A percentile compares a stretch with the other conserved stretches of the same genome.
Evolutionary conservation across 2,329 filamentous ascomycete species (phyloP).

Genomic region (Corniculantispora saksenae): DNA sequence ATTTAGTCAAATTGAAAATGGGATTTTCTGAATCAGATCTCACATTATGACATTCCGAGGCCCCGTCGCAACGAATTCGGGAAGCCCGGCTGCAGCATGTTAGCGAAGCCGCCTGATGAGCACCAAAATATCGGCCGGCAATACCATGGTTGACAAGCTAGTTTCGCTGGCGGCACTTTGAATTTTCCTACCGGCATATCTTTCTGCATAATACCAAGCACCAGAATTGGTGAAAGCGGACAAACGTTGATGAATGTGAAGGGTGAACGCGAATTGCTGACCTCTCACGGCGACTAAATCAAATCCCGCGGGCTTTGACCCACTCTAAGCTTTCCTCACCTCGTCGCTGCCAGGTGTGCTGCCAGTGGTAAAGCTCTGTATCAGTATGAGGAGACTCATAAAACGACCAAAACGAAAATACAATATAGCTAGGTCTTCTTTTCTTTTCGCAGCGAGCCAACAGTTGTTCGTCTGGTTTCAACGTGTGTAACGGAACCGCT

Average conservation of each 20-base stretch:
- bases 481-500: too few relatives aligned
- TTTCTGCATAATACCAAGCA: background rate
- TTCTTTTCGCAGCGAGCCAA: too few relatives aligned
- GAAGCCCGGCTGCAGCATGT: background rate
- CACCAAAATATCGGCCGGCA: background rate
- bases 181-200: background rate
- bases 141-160: conserved; percentile 10
- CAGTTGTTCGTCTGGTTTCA: too few relatives aligned
- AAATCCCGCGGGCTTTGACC: background rate
- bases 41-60: background rate
- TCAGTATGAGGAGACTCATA: too few relatives aligned
- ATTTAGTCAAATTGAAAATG: background rate
- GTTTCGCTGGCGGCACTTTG: background rate
- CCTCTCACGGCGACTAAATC: background rate
- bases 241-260: background rate
- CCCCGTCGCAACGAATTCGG: background rate
- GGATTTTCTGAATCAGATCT: background rate
- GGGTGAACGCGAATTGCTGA: background rate
- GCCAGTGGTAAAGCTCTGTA: too few relatives aligned
- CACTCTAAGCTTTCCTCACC: background rate
- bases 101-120: background rate
- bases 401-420: too few relatives aligned
- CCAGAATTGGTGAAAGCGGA: background rate
- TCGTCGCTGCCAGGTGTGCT: too few relatives aligned
- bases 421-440: too few relatives aligned